Evolutionary conservation across 768 basidiomycete genomes (phyloP), one percentile per base, ranked within the genome.

Genomic region (Chalciporus pseudorubinellus): DNA sequence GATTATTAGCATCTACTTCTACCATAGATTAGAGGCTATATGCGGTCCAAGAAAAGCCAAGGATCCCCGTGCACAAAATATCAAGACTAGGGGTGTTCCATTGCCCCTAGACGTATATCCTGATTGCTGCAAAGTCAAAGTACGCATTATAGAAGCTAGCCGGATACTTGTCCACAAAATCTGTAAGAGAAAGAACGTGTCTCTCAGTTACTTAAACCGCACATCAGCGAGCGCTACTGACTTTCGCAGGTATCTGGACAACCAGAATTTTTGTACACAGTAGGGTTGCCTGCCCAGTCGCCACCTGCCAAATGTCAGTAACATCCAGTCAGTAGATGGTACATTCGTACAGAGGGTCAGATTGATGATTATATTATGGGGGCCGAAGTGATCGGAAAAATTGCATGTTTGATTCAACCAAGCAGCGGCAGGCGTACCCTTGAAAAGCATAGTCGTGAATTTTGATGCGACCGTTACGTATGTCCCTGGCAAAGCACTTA

Each of bases 111-210:
- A 61, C 68, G 65, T 81, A 83, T 26, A 82, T 69, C 51, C 76
- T 78, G 47, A 89, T 66, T 44, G 77, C 79, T 42, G 77, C 75
- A 64, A 92, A 77, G 39, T 87, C 80, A 70, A 87, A 91, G 72
- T 82, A 89, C 0, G 89, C 86, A 28, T 85, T 71, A 10, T 58
- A 56, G 69, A 90, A 90, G 11, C 83, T 84, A 3, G 68, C 65
- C 1, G 89, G 89, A 59, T 87, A 84, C 54, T 22, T 24, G 47
- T 61, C 42, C 13, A 61, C 60, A 20, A 38, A 59, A 11, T 80
- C 84, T 86, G 51, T 16, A 38, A 12, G 38, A 14, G 39, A 21
- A 7, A 31, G 16, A 39, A 2, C 16, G 16, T 50, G 19, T 42
- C 26, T 24, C 29, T 19, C 14, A 3, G 21, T 20, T 12, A 49